Conservation (phyloP, 1,284 basidiomycete species). For the Cryptococcus sp. region DNA sequence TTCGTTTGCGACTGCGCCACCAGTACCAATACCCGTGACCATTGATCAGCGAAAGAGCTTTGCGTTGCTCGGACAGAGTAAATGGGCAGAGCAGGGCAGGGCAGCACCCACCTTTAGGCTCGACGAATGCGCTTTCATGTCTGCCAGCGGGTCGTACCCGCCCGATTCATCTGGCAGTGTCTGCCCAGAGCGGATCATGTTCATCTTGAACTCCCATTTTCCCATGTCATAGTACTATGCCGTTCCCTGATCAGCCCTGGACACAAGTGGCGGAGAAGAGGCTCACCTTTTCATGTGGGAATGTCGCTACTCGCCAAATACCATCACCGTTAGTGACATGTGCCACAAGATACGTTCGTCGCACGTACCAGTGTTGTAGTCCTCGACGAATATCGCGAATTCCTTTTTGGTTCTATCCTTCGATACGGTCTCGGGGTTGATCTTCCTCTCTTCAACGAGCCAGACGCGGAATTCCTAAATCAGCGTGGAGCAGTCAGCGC, state of each 20-base stretch:
- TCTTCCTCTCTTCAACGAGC: constrained; percentile 83
- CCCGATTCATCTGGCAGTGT: constrained; percentile 63
- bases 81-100: too few species aligned
- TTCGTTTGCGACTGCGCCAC: constrained; percentile 58
- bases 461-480: constrained; percentile 76
- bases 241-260: not conserved
- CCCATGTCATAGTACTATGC: constrained; percentile 75
- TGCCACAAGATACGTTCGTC: not conserved
- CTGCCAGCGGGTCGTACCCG: constrained; percentile 73
- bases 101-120: constrained; percentile 33
- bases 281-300: constrained; percentile 75
- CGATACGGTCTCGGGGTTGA: constrained; percentile 80
- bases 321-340: not conserved
- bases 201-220: constrained; percentile 76
- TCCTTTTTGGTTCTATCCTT: constrained; percentile 83
- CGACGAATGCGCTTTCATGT: constrained; percentile 68
- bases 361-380: constrained; percentile 77
- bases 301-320: constrained; percentile 63
- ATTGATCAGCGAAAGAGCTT: too few species aligned
- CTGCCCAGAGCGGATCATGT: constrained; percentile 74
- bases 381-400: constrained; percentile 72
- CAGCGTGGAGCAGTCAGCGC: not conserved
- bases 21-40: not conserved
- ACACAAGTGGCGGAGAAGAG: not conserved
- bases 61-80: not conserved